Percentiles rank a stretch among this genome's conserved stretches.
Evolutionary conservation across 1,139 yeast genomes (phyloP).

Genomic region (Sugiyamaella neomexicana): DNA sequence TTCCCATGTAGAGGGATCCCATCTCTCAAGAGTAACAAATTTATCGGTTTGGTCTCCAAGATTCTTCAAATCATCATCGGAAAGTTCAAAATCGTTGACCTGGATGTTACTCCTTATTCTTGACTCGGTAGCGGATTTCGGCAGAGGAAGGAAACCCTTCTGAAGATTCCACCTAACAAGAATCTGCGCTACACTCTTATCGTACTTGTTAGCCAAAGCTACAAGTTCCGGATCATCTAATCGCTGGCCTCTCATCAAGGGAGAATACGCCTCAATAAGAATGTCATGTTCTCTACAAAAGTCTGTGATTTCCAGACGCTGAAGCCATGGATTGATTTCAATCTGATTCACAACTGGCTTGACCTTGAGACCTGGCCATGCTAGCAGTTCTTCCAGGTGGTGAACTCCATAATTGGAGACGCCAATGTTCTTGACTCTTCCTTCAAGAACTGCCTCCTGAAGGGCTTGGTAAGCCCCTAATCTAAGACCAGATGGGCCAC

Average conservation of each 20-base stretch:
- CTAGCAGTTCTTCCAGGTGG: conserved; percentile 64
- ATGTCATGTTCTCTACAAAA: conserved; percentile 60
- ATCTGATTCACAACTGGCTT: conserved; percentile 60
- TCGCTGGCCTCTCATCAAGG: conserved; percentile 51
- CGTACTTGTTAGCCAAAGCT: conserved; percentile 37
- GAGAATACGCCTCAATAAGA: conserved; percentile 76
- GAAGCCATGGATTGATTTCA: conserved; percentile 86
- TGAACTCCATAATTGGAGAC: conserved; percentile 77
- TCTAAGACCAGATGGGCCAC: conserved; percentile 27
- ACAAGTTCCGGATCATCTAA: conserved; percentile 25
- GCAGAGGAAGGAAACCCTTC: conserved; percentile 45
- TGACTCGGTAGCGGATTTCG: conserved; percentile 70
- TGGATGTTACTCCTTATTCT: conserved; percentile 51
- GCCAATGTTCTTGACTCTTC: conserved; percentile 58
- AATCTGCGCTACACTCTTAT: conserved; percentile 46
- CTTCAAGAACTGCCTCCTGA: conserved; percentile 22
- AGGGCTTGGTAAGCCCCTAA: conserved; percentile 22
- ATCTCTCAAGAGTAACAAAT: conserved; percentile 6
- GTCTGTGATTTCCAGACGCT: conserved; percentile 64
- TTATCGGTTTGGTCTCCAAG: conserved; percentile 16
- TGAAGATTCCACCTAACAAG: conserved; percentile 46
- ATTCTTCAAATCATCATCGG: conserved; percentile 22
- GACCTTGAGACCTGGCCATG: conserved; percentile 52
- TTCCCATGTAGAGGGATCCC: conserved; percentile 19
- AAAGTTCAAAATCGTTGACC: conserved; percentile 48